These are phyloP conservation scores for Mycena leptocephala DNA, from an alignment of 768 basidiomycete species.

Conservation along the genomic window DNA sequence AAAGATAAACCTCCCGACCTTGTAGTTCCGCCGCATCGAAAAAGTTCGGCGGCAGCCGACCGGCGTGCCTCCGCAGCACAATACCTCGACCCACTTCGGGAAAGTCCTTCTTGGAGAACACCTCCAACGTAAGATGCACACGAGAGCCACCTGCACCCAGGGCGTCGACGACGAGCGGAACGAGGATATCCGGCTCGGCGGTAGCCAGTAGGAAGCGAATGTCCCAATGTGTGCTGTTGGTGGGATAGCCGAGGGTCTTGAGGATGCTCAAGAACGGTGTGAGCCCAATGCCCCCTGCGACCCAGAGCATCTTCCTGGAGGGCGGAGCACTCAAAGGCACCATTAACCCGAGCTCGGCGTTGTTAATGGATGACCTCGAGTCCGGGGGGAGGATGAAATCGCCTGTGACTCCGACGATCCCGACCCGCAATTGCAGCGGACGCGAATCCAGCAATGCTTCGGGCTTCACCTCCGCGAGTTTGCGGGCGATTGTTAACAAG, in stretches of 20 bases:
- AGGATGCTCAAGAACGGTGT: conserved; percentile 78
- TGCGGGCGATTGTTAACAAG: conserved; percentile 66
- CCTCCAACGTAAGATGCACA: conserved; percentile 53
- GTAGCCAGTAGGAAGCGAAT: conserved; percentile 68
- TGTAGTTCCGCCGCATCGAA: conserved; percentile 35
- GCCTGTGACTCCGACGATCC: conserved; percentile 70
- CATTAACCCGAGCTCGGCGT: conserved; percentile 34
- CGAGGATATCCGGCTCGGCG: conserved; percentile 67
- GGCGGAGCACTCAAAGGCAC: conserved; percentile 23
- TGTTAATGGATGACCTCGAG: conserved; percentile 12
- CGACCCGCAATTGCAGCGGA: conserved; percentile 57
- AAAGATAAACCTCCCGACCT: conserved; percentile 59
- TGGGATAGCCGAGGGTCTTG: conserved; percentile 25
- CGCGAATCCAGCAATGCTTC: conserved; percentile 59
- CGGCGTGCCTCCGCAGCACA: conserved; percentile 35
- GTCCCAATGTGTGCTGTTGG: conserved; percentile 45
- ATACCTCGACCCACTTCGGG: conserved; percentile 23
- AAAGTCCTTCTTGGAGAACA: conserved; percentile 51
- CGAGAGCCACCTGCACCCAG: conserved; percentile 30
- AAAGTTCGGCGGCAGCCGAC: conserved; percentile 40
- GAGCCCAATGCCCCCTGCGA: conserved; percentile 78
- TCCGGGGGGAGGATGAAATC: conserved; percentile 59
- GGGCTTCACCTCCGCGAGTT: conserved; percentile 56
- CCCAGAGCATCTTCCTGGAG: conserved; percentile 61
- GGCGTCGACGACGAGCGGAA: conserved; percentile 58